phyloP scores from a whole-genome alignment of 2,329 filamentous ascomycete genomes.

The Cryphonectria parasitica region DNA sequence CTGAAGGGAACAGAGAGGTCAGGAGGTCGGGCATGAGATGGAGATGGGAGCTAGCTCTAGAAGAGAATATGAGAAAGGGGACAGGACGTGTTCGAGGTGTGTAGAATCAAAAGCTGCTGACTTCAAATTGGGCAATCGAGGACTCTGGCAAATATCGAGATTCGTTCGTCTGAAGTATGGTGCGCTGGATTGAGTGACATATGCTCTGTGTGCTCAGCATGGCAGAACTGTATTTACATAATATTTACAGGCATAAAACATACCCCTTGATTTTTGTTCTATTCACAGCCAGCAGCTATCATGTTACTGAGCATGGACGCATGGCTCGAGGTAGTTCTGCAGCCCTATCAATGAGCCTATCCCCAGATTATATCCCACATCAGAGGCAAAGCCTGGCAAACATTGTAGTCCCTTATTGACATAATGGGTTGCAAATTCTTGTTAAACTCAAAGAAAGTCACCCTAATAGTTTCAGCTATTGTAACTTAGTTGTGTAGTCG shows the following conservation, averaged over 20 bases:
- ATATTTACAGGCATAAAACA: neutral
- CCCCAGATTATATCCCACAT: neutral
- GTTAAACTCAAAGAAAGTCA: neutral
- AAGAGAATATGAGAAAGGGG: neutral
- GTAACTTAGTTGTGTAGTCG: neutral
- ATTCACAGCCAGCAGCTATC: neutral
- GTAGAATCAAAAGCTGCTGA: neutral
- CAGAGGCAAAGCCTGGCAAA: neutral
- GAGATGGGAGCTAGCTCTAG: neutral
- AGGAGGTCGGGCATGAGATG: neutral
- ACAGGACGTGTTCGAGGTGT: neutral
- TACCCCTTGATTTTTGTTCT: neutral
- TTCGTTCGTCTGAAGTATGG: neutral
- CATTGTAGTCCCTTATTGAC: neutral
- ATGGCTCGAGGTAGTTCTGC: neutral
- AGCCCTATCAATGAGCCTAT: neutral
- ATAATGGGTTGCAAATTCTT: neutral
- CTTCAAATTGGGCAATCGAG: neutral
- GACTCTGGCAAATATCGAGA: neutral
- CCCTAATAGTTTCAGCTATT: neutral
- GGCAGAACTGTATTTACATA: neutral
- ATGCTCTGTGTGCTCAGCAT: neutral
- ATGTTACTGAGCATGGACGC: neutral
- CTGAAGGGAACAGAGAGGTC: neutral
- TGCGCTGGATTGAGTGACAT: neutral